Evolutionary conservation across 352 stramenopile genomes (phyloP).

Genomic region (Phytophthora hibernalis): DNA sequence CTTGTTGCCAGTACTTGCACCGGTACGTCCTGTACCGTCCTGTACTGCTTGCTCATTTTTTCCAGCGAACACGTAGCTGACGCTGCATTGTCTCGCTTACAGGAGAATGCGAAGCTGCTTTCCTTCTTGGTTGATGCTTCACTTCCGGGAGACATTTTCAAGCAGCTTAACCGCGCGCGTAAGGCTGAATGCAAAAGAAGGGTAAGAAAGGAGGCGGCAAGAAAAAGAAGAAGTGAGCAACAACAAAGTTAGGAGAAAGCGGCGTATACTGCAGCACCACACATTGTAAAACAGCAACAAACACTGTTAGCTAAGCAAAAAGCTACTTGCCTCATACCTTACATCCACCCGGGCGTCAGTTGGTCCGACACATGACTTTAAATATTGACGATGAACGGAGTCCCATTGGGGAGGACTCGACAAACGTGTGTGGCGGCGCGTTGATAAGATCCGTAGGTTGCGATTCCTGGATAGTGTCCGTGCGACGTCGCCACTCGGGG

Average conservation of each 20-base stretch:
- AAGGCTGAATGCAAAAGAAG: constrained; percentile 82
- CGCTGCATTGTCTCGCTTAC: background rate
- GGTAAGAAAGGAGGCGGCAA: constrained; percentile 74
- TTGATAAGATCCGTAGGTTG: constrained; percentile 41
- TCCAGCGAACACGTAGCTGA: background rate
- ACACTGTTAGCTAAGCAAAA: constrained; percentile 28
- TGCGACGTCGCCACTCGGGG: constrained; percentile 46
- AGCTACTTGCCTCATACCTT: constrained; percentile 30
- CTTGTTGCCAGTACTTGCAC: constrained; percentile 59
- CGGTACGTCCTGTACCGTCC: constrained; percentile 38
- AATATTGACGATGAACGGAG: constrained; percentile 68
- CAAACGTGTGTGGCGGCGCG: constrained; percentile 41
- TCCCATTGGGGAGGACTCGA: constrained; percentile 63
- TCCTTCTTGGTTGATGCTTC: constrained; percentile 84
- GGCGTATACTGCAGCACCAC: constrained; percentile 27
- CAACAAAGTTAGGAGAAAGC: constrained; percentile 13
- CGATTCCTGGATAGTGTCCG: constrained; percentile 48
- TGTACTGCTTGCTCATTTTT: background rate
- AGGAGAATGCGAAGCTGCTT: constrained; percentile 70
- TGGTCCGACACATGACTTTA: constrained; percentile 34
- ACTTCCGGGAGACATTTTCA: constrained; percentile 72
- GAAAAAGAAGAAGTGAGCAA: constrained; percentile 70
- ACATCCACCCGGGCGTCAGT: constrained; percentile 22
- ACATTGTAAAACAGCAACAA: constrained; percentile 38
- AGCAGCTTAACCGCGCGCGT: constrained; percentile 71